Base-by-base conservation (phyloP, 2,329 filamentous ascomycete genomes). In the Microdochium nivale region DNA sequence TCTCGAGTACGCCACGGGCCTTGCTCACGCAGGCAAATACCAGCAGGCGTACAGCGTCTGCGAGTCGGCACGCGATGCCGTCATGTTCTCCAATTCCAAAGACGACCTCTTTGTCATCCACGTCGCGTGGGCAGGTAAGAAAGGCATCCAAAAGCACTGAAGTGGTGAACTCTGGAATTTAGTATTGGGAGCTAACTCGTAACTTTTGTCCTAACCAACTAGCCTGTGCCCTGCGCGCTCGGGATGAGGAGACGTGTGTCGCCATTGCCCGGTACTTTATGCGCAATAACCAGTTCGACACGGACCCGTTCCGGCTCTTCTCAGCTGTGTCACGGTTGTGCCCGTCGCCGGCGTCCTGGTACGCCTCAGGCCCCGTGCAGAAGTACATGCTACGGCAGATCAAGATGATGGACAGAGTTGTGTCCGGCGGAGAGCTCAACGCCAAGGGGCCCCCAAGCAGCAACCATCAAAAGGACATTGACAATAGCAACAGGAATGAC, bases 361-460 rank as follows among this genome's bases (percentile, higher is more conserved):
- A 92, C 67, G 86, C 86, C 49, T 86, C 86, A 2, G 87, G 88
- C 0, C 85, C 89, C 0, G 85, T 86, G 21, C 90, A 96, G 67
- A 97, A 97, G 66, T 95, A 88, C 63, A 84, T 97, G 61, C 76
- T 96, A 53, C 84, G 94, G 3, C 90, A 95, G 68, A 88, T 99
- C 69, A 95, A 95, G 67, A 83, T 84, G 3, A 88, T 95, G 73
- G 94, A 99, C 67, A 86, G 80, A 56, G 71, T 74, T 3, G 74
- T 87, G 2, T 73, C 86, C 46, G 73, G 69, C 2, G 40, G 40
- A 3, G 19, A 44, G 19, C 40, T 44, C 9, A 44, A 44, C 19
- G 14, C 40, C n/a, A 44, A 44, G 19, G 16, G 40, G 19, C 27
- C 27, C 11, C 27, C 11, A 11, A 11, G 27, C 27, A 44, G 40